Evolutionary conservation across 1,284 basidiomycete genomes (phyloP).

Genomic region (Meripilus lineatus): DNA sequence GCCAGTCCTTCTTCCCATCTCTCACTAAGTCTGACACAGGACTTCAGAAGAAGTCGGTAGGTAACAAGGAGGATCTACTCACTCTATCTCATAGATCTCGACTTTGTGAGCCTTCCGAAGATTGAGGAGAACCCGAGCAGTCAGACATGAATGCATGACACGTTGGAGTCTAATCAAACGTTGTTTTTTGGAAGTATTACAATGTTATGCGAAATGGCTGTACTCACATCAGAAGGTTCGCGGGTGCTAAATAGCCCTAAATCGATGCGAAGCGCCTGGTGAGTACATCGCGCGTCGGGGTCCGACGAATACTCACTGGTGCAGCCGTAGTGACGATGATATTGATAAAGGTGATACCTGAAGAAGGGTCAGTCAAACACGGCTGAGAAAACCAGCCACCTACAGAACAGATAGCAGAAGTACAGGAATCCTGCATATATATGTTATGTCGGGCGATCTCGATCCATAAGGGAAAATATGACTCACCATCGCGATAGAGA

Average conservation of each 20-base stretch:
- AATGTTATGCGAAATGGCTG: too few relatives aligned
- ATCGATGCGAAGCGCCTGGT: too few relatives aligned
- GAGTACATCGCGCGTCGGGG: too few relatives aligned
- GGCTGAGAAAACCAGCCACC: background rate
- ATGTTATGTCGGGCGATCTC: too few relatives aligned
- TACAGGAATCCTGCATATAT: constrained; percentile 5
- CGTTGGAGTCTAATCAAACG: constrained; percentile 6
- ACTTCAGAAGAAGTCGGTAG: too few relatives aligned
- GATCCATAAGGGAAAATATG: background rate
- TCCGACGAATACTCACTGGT: constrained; percentile 9
- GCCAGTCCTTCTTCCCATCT: too few relatives aligned
- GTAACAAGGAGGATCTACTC: too few relatives aligned
- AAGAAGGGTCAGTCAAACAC: too few relatives aligned
- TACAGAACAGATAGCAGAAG: constrained; percentile 8
- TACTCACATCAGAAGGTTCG: constrained; percentile 11
- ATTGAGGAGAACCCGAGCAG: constrained; percentile 7
- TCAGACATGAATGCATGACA: constrained; percentile 4
- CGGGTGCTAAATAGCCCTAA: constrained; percentile 8
- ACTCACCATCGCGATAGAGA: constrained; percentile 8
- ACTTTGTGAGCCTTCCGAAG: constrained; percentile 6
- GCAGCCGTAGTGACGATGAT: constrained; percentile 8
- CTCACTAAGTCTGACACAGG: too few relatives aligned
- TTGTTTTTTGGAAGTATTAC: too few relatives aligned
- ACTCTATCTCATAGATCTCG: too few relatives aligned
- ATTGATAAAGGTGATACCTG: constrained; percentile 6